These are phyloP conservation scores for Halophytophthora polymorphica DNA, from an alignment of 352 stramenopile genomes.

Conservation along the genomic window DNA sequence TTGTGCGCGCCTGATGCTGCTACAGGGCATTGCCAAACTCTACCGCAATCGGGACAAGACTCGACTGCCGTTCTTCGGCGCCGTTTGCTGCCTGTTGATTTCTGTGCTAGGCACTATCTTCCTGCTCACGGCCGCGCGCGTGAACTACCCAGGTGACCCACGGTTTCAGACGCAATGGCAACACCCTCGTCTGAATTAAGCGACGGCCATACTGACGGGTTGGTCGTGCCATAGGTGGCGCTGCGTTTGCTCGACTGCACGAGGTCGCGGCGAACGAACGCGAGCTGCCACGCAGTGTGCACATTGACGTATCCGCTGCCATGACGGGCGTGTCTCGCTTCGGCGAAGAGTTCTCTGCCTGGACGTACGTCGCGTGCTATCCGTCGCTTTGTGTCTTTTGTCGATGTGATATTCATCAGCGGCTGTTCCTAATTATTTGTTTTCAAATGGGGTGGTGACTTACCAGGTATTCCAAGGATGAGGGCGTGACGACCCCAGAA, in stretches of 20 bases:
- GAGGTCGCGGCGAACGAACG: slow-evolving; percentile 31
- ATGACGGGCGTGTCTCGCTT: slow-evolving; percentile 94
- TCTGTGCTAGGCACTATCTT: slow-evolving; percentile 44
- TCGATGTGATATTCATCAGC: background rate
- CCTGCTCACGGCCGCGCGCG: slow-evolving; percentile 68
- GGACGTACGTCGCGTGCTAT: slow-evolving; percentile 61
- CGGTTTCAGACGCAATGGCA: background rate
- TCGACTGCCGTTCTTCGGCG: slow-evolving; percentile 48
- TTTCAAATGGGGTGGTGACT: background rate
- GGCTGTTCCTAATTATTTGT: background rate
- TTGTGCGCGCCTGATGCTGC: slow-evolving; percentile 1
- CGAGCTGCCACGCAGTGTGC: slow-evolving; percentile 43
- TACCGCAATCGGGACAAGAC: slow-evolving; percentile 57
- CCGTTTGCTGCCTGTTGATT: slow-evolving; percentile 43
- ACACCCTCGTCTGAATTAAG: background rate
- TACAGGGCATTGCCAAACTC: slow-evolving; percentile 64
- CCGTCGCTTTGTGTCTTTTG: no score
- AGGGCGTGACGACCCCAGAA: slow-evolving; percentile 42
- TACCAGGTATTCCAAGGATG: slow-evolving; percentile 75
- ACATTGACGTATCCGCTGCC: slow-evolving; percentile 92
- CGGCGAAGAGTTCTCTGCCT: slow-evolving; percentile 70
- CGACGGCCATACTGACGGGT: slow-evolving; percentile 2
- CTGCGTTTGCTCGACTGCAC: slow-evolving; percentile 65
- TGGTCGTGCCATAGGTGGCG: slow-evolving; percentile 41
- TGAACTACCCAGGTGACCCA: slow-evolving; percentile 92